Evolutionary conservation across 176 grass and related monocot genomes (phyloP), one percentile per base, ranked within the genome.

Genomic region (Avena insularis): DNA sequence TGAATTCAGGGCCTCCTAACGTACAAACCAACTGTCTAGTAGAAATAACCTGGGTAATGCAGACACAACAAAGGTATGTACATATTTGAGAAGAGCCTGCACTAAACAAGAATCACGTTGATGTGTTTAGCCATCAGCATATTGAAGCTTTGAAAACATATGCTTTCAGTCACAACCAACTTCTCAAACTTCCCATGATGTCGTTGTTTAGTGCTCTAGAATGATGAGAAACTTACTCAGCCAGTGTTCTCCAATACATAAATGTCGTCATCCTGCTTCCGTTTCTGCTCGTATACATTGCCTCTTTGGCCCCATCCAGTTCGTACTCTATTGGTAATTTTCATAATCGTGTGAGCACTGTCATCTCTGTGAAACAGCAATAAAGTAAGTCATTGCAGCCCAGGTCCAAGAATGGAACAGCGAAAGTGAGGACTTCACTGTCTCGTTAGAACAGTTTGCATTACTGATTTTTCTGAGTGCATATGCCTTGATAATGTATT

Each of bases 251-350:
- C 77, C 7, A 91, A 8, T 25, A 82, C 69, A 85, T 85, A 84
- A 70, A 85, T 77, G 53, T 85, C 90, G 76, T 81, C 82, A 8
- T 61, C 75, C 20, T 69, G 82, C 69, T 81, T 59, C 45, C 75
- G 86, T 81, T 91, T 88, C 21, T 81, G 86, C n/a, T 60, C 90
- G 40, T 70, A 81, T 47, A 88, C 36, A 40, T 88, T 97, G 82
- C 90, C 83, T 62, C 95, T 92, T 90, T 97, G 95, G 84, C 95
- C 95, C 95, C 95, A 97, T 83, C 95, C 90, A 20, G 85, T 91
- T 66, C 84, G 87, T 43, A 98, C 96, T 88, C 96, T 90, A 90
- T 91, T 98, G 54, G 95, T 86, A 88, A 98, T 87, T 90, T 96
- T 98, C 81, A 94, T 70, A 90, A 91, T 79, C 4, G 87, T 91